These are phyloP conservation scores for Lecanosticta acicola DNA, from an alignment of 2,329 filamentous ascomycete genomes.

Conservation along the genomic window DNA sequence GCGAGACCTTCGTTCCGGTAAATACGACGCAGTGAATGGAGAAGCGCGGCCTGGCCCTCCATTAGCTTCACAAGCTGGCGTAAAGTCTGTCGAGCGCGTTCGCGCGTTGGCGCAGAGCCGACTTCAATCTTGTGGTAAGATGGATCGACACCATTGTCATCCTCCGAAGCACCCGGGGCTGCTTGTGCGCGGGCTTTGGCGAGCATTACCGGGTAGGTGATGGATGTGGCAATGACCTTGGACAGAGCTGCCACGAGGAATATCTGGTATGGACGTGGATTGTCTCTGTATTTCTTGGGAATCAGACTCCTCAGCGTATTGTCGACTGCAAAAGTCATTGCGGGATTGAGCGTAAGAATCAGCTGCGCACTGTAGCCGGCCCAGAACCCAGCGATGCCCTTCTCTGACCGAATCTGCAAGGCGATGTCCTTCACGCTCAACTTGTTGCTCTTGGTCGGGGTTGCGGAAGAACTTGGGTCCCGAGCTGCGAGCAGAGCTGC, in stretches of 20 bases:
- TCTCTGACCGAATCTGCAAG: constrained; percentile 59
- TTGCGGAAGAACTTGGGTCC: constrained; percentile 29
- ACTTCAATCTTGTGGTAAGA: constrained; percentile 12
- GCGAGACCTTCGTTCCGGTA: constrained; percentile 54
- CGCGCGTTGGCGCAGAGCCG: constrained; percentile 10
- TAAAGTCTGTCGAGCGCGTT: constrained; percentile 9
- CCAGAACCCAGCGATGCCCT: constrained; percentile 74
- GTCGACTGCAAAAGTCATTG: constrained; percentile 79
- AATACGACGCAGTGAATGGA: constrained; percentile 29
- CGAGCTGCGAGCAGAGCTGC: constrained; percentile 48
- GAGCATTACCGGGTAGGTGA: constrained; percentile 81
- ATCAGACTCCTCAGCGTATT: constrained; percentile 62
- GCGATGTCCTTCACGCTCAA: constrained; percentile 53
- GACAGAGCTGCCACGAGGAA: constrained; percentile 69
- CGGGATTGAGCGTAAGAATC: constrained; percentile 77
- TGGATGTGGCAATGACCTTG: constrained; percentile 68
- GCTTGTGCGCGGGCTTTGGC: constrained; percentile 77
- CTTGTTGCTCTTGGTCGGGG: constrained; percentile 23
- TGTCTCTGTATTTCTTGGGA: constrained; percentile 46
- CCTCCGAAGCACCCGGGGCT: constrained; percentile 31
- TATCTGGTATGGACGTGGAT: constrained; percentile 50
- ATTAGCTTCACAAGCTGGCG: constrained; percentile 20
- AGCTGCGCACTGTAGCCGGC: constrained; percentile 78
- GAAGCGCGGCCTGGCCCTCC: constrained; percentile 27
- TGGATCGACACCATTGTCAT: constrained; percentile 19